Evolutionary conservation across 257 asterid species (phyloP).

Genomic region (Nicotiana noctiflora): DNA sequence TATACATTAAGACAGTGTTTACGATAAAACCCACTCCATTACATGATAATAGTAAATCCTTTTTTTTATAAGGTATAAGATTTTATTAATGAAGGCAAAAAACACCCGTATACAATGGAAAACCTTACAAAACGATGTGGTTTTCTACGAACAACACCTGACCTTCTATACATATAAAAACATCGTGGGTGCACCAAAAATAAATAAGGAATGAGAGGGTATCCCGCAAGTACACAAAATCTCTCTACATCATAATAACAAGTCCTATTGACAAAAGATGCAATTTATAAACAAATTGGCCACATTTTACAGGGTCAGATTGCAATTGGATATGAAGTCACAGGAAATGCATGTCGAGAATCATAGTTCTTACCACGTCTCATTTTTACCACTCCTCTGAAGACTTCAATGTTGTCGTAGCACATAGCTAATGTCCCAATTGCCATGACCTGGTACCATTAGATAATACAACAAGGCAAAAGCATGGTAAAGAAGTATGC

Average conservation of each 20-base stretch:
- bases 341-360: slow-evolving; percentile 6
- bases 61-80: too few species aligned
- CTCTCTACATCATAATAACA: too few species aligned
- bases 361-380: slow-evolving; percentile 72
- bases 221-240: too few species aligned
- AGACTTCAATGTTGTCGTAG: slow-evolving; percentile 85
- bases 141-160: too few species aligned
- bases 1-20: background rate
- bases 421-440: slow-evolving; percentile 93
- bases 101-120: too few species aligned
- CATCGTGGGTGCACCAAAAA: too few species aligned
- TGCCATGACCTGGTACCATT: slow-evolving; percentile 73
- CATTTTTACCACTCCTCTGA: slow-evolving; percentile 94
- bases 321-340: background rate
- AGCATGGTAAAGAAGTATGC: background rate
- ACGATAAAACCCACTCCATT: background rate
- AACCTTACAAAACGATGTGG: too few species aligned
- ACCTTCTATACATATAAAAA: too few species aligned
- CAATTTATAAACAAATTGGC: background rate
- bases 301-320: background rate
- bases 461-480: slow-evolving; percentile 4
- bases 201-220: too few species aligned
- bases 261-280: background rate
- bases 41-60: background rate
- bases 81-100: too few species aligned